Evolutionary conservation across 2,329 filamentous ascomycete species (phyloP).

Genomic region (Huntiella decipiens): DNA sequence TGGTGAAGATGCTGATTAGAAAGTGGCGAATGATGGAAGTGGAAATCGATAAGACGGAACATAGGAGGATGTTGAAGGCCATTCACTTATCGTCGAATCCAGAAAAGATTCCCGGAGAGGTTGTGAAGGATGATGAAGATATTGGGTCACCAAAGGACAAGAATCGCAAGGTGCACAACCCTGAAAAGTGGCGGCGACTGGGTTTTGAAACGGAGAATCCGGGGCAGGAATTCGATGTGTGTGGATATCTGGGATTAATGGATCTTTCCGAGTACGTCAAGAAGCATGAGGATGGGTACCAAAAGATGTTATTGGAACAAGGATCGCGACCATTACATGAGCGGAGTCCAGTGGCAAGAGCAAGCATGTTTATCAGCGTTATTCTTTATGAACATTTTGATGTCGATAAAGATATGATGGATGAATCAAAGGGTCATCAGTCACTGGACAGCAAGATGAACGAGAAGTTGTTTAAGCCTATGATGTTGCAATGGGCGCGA

Average conservation of each 20-base stretch:
- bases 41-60: conserved; percentile 72
- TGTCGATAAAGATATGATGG: conserved; percentile 63
- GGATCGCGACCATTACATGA: conserved; percentile 49
- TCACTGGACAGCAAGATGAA: conserved; percentile 60
- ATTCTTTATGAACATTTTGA: conserved; percentile 93
- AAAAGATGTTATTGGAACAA: conserved; percentile 83
- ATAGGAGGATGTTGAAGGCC: conserved; percentile 69
- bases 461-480: conserved; percentile 69
- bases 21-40: conserved; percentile 79
- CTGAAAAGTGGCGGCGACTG: conserved; percentile 80
- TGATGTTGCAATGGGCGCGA: conserved; percentile 83
- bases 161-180: conserved; percentile 50
- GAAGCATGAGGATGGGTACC: conserved; percentile 80
- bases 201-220: conserved; percentile 87
- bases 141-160: conserved; percentile 19
- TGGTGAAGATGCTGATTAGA: conserved; percentile 71
- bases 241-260: conserved; percentile 92
- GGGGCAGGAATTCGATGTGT: conserved; percentile 62
- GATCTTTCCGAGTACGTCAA: conserved; percentile 85
- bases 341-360: conserved; percentile 71
- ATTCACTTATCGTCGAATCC: conserved; percentile 68
- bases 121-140: conserved; percentile 20
- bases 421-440: conserved; percentile 60
- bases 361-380: conserved; percentile 69
- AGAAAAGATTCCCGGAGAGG: conserved; percentile 26